A percentile compares a stretch with the other conserved stretches of the same genome.
Evolutionary conservation across 2,329 filamentous ascomycete genomes (phyloP).

Genomic region (Phialocephala sp.): DNA sequence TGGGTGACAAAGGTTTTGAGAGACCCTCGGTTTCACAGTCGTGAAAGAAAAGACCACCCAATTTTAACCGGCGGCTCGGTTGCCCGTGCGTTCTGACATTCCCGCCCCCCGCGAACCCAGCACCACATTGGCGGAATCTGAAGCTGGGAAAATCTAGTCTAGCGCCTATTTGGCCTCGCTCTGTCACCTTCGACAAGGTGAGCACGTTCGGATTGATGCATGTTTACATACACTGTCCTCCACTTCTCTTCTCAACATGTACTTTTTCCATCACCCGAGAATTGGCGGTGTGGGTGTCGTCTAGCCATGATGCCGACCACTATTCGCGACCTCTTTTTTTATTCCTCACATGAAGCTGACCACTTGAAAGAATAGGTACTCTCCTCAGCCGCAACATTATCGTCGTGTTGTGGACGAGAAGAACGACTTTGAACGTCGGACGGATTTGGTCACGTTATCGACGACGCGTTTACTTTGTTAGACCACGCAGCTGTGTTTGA

Average conservation of each 20-base stretch:
- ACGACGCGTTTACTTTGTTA: conserved; percentile 9
- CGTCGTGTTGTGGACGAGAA: conserved; percentile 4
- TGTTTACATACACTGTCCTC: conserved; percentile 33
- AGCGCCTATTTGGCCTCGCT: conserved; percentile 28
- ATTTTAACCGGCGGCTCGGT: conserved; percentile 35
- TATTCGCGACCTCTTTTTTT: conserved; percentile 12
- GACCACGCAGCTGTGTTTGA: conserved; percentile 20
- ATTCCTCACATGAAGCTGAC: conserved; percentile 12
- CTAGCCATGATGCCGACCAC: conserved; percentile 13
- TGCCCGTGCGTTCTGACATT: conserved; percentile 39
- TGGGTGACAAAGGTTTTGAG: conserved; percentile 22
- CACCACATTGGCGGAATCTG: conserved; percentile 38
- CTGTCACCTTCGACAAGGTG: conserved; percentile 31
- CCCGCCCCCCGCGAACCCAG: conserved; percentile 34
- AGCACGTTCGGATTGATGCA: conserved; percentile 38
- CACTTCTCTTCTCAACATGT: conserved; percentile 24
- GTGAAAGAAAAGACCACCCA: conserved; percentile 24
- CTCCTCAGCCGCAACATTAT: background rate
- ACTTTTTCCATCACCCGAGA: conserved; percentile 24
- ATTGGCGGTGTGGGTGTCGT: conserved; percentile 36
- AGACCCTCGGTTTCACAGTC: conserved; percentile 27
- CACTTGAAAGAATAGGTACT: conserved; percentile 12
- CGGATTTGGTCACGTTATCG: conserved; percentile 20
- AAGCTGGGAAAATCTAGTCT: conserved; percentile 35
- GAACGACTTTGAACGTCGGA: background rate